A percentile compares a stretch with the other conserved stretches of the same genome.
phyloP scores from a whole-genome alignment of 495 filamentous ascomycete genomes.

The Xylaria curta region DNA sequence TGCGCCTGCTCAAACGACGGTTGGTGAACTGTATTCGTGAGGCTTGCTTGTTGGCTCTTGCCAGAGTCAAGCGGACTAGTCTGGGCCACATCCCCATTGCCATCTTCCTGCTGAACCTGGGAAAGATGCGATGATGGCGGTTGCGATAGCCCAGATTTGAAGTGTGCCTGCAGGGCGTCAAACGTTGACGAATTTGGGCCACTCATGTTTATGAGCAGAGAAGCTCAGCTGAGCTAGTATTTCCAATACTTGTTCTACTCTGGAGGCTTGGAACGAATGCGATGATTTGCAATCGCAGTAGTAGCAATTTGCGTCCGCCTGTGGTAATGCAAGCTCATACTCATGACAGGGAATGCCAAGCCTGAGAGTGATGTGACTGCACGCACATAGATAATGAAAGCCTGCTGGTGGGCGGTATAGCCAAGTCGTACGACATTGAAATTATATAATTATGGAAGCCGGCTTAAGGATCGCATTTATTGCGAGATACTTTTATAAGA shows the following conservation, averaged over 20 bases:
- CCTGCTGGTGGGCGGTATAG: neutral
- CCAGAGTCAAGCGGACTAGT: neutral
- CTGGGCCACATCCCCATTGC: neutral
- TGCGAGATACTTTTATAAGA: neutral
- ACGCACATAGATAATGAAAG: neutral
- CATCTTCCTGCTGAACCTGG: constrained; percentile 18
- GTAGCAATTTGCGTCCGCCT: neutral
- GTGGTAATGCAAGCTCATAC: constrained; percentile 1
- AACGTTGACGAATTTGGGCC: constrained; percentile 34
- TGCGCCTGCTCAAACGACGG: neutral
- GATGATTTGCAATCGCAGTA: neutral
- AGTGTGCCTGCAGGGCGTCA: constrained; percentile 39
- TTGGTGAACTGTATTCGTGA: neutral
- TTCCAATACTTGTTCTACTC: neutral
- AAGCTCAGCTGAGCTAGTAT: neutral
- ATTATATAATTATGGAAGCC: neutral
- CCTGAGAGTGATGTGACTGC: neutral
- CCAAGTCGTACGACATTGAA: neutral
- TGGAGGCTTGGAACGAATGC: neutral
- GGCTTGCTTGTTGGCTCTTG: neutral
- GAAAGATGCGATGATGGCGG: neutral
- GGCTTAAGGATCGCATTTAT: neutral
- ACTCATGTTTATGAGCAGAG: constrained; percentile 31
- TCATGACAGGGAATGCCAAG: neutral
- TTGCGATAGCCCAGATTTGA: constrained; percentile 26